Conservation (phyloP, 257 asterid species). For the Forsythia viridissima region DNA sequence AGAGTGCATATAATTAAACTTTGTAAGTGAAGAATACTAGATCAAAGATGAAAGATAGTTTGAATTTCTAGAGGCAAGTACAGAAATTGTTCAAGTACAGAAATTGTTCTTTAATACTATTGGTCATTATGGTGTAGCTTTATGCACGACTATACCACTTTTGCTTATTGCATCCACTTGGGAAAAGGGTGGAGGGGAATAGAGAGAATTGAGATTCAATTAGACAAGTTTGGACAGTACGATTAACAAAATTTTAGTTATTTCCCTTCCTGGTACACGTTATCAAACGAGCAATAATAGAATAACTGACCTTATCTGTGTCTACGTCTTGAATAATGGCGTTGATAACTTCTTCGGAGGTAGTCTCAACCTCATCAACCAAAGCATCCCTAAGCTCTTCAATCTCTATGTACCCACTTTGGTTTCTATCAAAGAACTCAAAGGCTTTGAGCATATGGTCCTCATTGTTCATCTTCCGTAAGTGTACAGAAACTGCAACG, state of each 20-base stretch:
- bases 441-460: conserved; percentile 80
- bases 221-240: no score
- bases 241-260: no score
- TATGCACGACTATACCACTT: background rate
- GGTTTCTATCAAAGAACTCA: conserved; percentile 64
- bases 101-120: background rate
- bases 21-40: background rate
- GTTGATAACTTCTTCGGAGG: conserved; percentile 67
- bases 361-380: conserved; percentile 59
- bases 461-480: conserved; percentile 69
- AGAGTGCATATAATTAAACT: background rate
- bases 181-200: background rate
- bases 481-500: conserved; percentile 82
- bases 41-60: background rate
- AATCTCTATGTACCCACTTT: conserved; percentile 73
- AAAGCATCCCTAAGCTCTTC: conserved; percentile 78
- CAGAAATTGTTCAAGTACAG: background rate
- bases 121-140: background rate
- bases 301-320: conserved; percentile 68
- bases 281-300: background rate
- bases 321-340: conserved; percentile 90
- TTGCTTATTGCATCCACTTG: background rate
- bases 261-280: background rate
- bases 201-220: background rate
- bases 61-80: background rate